A percentile compares a stretch with the other conserved stretches of the same genome.
phyloP scores from a whole-genome alignment of 768 basidiomycete species.

The Phaeotremella skinneri region DNA sequence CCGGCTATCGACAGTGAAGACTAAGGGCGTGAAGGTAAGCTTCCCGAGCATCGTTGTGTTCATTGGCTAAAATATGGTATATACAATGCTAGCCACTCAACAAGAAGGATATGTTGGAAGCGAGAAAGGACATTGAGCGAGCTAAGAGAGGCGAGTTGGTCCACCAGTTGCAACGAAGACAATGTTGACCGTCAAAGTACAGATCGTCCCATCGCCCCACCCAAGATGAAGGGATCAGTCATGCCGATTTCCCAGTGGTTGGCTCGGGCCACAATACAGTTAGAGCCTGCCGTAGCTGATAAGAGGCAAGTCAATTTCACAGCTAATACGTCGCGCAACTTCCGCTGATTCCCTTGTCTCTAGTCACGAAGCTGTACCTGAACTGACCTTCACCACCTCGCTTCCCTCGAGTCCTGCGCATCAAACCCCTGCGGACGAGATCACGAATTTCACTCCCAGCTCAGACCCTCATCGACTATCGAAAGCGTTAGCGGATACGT shows the following conservation, averaged over 20 bases:
- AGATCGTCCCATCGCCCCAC: background rate
- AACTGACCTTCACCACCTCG: background rate
- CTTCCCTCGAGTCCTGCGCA: background rate
- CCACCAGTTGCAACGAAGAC: no score
- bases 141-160: conserved; percentile 23
- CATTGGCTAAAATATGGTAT: background rate
- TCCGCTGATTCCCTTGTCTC: background rate
- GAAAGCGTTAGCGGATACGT: background rate
- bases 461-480: conserved; percentile 5
- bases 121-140: conserved; percentile 27
- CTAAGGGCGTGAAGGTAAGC: background rate
- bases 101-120: conserved; percentile 25
- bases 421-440: conserved; percentile 19
- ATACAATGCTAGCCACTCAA: conserved; percentile 21
- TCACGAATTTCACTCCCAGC: conserved; percentile 17
- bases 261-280: background rate
- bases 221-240: background rate
- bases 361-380: background rate
- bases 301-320: background rate
- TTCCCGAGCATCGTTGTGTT: background rate
- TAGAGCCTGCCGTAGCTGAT: background rate
- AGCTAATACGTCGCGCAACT: background rate
- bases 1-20: background rate
- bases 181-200: background rate
- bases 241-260: background rate